Base-by-base conservation (phyloP, 768 basidiomycete species). In the Serpula lacrymans region DNA sequence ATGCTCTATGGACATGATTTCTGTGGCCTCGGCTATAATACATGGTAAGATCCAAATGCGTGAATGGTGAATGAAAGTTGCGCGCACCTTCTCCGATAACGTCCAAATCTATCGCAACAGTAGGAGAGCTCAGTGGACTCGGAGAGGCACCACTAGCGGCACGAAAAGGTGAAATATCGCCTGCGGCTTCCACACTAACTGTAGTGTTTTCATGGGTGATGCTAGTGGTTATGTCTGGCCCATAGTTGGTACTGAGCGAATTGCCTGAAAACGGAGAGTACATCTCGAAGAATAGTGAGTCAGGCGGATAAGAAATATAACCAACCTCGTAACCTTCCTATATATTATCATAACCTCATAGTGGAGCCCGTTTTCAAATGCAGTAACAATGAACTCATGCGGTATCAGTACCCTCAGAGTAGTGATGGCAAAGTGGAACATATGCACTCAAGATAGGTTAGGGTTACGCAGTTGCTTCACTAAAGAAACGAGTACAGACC, bases 1-100 rank as follows among this genome's bases (percentile, higher is more conserved):
- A 53, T 65, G 64, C 42, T 66, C 64, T 17, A 55, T 54, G 2
- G 62, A 64, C 62, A 63, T 60, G 39, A 65, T 39, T 37, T 53
- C 61, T 25, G 56, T 52, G n/a, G 64, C 62, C 27, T 65, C 62
- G 3, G 23, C 46, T 39, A 16, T 39, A 24, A 39, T 41, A 37
- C 50, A 20, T 43, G 41, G 28, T 30, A 31, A n/a, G 27, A 29
- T 14, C 27, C n/a, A n/a, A 28, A 9, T 9, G 9, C 9, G 9
- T n/a, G n/a, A n/a, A 28, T 28, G n/a, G 9, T 9, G n/a, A 9
- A 28, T 28, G 27, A 28, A n/a, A 28, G 9, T 9, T 28, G 27
- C 9, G 14, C n/a, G 6, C 20, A 33, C 31, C 20, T 33, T 33
- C 31, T 14, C 31, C 20, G 6, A 33, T 33, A 14, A 8, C 20